Percentiles rank a stretch among this genome's conserved stretches.
These are phyloP conservation scores for Solanum hybrid DNA, from an alignment of 305 asterid species.

Conservation along the genomic window DNA sequence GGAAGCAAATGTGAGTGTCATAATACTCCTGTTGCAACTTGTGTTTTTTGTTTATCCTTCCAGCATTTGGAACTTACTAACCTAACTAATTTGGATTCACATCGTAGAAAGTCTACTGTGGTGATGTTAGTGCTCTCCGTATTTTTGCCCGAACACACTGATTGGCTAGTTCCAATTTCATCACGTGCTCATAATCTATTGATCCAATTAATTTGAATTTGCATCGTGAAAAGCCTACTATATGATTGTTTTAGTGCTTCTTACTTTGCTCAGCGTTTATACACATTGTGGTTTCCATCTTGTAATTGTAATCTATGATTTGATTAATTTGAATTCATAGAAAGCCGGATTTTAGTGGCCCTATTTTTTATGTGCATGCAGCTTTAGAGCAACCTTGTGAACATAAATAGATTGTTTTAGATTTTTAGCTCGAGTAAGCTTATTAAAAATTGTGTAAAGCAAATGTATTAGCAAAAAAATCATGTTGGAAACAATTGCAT, in stretches of 20 bases:
- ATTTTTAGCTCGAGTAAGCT: not conserved
- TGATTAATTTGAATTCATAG: too few species aligned
- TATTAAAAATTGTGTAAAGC: not conserved
- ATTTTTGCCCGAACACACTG: not conserved
- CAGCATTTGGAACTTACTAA: not conserved
- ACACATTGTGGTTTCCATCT: not conserved
- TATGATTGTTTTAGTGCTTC: not conserved
- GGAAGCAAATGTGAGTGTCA: not conserved
- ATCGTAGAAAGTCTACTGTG: not conserved
- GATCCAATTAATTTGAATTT: not conserved
- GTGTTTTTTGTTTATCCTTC: not conserved
- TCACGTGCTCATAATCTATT: not conserved
- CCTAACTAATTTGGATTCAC: not conserved
- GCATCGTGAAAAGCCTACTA: not conserved
- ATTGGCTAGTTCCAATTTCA: not conserved
- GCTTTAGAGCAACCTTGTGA: not conserved
- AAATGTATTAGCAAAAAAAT: not conserved
- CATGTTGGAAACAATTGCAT: not conserved
- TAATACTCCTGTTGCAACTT: not conserved
- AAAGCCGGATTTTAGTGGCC: not conserved
- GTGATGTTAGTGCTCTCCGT: not conserved
- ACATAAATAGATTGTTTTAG: not conserved
- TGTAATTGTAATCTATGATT: not conserved
- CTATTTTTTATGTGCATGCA: not conserved
- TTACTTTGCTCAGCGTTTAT: not conserved